Percentiles rank a stretch among this genome's conserved stretches.
phyloP scores from a whole-genome alignment of 2,329 filamentous ascomycete genomes.

The Raffaelea deltoideospora region DNA sequence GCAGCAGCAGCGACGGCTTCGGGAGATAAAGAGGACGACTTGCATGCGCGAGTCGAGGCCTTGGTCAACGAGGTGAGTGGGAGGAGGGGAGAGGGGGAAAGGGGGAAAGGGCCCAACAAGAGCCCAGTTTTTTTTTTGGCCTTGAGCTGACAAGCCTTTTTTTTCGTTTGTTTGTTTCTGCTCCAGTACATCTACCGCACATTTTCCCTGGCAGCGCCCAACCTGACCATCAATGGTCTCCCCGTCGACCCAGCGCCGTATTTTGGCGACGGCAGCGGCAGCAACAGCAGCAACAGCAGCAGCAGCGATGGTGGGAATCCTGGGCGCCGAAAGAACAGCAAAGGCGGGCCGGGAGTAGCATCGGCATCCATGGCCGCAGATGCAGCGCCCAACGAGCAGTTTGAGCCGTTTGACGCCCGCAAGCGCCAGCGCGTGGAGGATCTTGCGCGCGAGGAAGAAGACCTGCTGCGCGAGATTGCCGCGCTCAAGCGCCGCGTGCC shows the following conservation, averaged over 20 bases:
- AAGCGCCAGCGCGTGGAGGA: constrained; percentile 44
- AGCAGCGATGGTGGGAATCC: too few species aligned
- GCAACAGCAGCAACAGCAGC: not conserved
- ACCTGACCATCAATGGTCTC: constrained; percentile 49
- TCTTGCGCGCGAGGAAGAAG: constrained; percentile 46
- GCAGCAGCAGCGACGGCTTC: not conserved
- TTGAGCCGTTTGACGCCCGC: constrained; percentile 46
- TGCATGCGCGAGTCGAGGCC: constrained; percentile 42
- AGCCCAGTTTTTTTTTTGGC: not conserved
- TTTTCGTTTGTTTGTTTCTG: not conserved
- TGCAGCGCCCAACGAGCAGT: constrained; percentile 21
- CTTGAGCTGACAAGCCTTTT: not conserved
- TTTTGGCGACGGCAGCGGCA: constrained; percentile 12
- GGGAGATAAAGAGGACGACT: constrained; percentile 33
- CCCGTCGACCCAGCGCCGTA: constrained; percentile 25
- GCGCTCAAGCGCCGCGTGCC: constrained; percentile 40
- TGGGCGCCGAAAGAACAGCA: too few species aligned
- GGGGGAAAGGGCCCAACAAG: not conserved
- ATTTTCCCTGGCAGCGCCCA: constrained; percentile 41
- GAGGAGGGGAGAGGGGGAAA: not conserved
- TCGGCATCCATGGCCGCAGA: not conserved
- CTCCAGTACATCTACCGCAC: constrained; percentile 45
- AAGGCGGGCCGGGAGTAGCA: too few species aligned
- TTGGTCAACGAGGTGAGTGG: constrained; percentile 39
- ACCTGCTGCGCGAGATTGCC: constrained; percentile 48